Evolutionary conservation across 2,329 filamentous ascomycete species (phyloP), one percentile per base, ranked within the genome.

Genomic region (Colletotrichum neosansevieriae): DNA sequence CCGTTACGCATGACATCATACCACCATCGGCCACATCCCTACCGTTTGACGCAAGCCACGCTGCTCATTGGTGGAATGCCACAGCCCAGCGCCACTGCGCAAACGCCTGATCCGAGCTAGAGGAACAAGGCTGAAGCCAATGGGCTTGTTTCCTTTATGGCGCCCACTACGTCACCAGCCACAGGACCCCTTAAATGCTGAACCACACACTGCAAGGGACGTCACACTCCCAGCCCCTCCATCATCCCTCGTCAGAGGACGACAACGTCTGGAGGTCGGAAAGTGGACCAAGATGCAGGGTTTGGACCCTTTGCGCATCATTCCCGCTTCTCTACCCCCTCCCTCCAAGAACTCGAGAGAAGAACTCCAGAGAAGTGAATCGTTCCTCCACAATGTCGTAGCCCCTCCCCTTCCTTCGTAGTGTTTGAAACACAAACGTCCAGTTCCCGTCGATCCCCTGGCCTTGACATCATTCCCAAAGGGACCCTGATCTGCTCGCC

Each of bases 141-240:
- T 67, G 34, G 45, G 51, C 24, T 9, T 2, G 15, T 57, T 56
- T 51, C 51, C n/a, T 15, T n/a, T 5, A 4, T 6, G 19, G 19
- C 42, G 34, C 44, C 29, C 44, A 12, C 63, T 67, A 69, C 67
- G 67, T 69, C 67, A 69, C 63, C 63, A 69, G 67, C 67, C 67
- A 69, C 63, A 69, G 50, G 63, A 63, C 50, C 57, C 63, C 58
- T 36, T 67, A 60, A 66, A 6, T 29, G 29, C 7, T 29, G 29
- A 29, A 7, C 29, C 29, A 29, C 12, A 7, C 36, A 44, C 47
- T 59, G 65, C 54, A 56, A 65, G 65, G 65, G 61, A 68, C 60
- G 66, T 69, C 61, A 68, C 56, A 32, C 32, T 36, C 34, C 6
- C 13, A 19, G 21, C 50, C 24, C 44, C n/a, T 29, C 36, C 40